Evolutionary conservation across 139 green algal genomes (phyloP).

Genomic region (Chlamydomonas sp.): DNA sequence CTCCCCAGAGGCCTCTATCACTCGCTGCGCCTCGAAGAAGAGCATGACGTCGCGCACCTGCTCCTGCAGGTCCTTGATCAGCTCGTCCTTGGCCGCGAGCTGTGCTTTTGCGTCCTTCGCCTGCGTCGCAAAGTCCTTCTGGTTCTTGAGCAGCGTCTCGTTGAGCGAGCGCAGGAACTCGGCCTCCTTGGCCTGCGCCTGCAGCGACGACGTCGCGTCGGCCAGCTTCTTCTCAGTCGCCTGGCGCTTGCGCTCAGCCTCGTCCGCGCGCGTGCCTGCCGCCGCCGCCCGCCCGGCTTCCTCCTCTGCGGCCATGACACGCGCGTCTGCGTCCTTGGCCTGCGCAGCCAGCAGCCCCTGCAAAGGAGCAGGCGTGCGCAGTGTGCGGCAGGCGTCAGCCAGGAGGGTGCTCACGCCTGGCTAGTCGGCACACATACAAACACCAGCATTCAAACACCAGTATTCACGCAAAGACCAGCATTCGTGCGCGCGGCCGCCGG

Average conservation of each 20-base stretch:
- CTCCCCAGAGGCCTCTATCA: constrained; percentile 30
- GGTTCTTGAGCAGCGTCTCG: constrained; percentile 56
- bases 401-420: no score
- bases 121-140: constrained; percentile 38
- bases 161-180: constrained; percentile 71
- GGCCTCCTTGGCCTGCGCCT: constrained; percentile 48
- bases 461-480: no score
- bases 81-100: constrained; percentile 37
- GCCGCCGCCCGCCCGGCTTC: constrained; percentile 29
- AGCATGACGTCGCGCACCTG: constrained; percentile 72
- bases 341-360: not conserved
- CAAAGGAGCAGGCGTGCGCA: not conserved
- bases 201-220: constrained; percentile 22
- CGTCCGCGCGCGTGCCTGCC: constrained; percentile 13
- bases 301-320: constrained; percentile 17
- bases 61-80: constrained; percentile 47
- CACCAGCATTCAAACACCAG: no score
- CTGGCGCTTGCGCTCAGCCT: constrained; percentile 38
- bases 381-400: not conserved
- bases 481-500: no score
- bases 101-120: constrained; percentile 26
- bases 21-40: constrained; percentile 64
- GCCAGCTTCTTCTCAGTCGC: constrained; percentile 50
- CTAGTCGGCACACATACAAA: no score
- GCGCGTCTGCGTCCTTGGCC: constrained; percentile 13